Base-by-base conservation (phyloP, 2,329 filamentous ascomycete species). In the Ophiostoma ips region DNA sequence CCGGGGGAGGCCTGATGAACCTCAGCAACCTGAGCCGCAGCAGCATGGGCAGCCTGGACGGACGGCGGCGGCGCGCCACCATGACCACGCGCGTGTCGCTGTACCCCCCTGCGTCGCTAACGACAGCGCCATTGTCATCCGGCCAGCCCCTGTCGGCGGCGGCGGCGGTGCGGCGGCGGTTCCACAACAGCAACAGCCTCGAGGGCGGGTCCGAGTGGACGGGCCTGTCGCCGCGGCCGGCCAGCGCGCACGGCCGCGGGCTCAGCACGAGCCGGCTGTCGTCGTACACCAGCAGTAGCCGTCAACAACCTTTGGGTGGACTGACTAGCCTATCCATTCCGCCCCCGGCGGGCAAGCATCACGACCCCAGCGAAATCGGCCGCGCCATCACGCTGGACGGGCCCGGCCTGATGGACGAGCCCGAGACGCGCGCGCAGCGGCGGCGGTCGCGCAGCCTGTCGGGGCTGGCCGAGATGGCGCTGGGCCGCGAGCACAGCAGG, bases 361-460 rank as follows among this genome's bases (percentile, higher is more conserved):
- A 43, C 0, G 63, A 68, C 35, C 52, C 52, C 9, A 43, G 30
- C n/a, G 70, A 75, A 51, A 81, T 81, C 52, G 79, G 77, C n/a
- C 71, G 73, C 16, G 78, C 78, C 44, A 73, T 82, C 45, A 79
- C 77, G 2, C 76, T 72, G 53, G 75, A 79, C 51, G 67, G 63
- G 21, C 44, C 59, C 15, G 56, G 54, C 9, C 21, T 40, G 4
- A 1, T 44, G 15, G 38, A 40, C 10, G 46, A 21, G 10, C 21
- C 11, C 3, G 54, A 57, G 53, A 30, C 65, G 2, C 37, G 64
- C 33, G 68, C 64, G 4, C 60, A 68, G 28, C 71, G 74, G 43
- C 70, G 79, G 40, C 71, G 77, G 43, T 82, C 77, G 2, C 68
- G 77, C 46, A 81, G 77, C 55, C 60, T 82, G 11, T 77, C 76